Conservation (phyloP, 345 rosid genomes). For the Arabidopsis suecica region DNA sequence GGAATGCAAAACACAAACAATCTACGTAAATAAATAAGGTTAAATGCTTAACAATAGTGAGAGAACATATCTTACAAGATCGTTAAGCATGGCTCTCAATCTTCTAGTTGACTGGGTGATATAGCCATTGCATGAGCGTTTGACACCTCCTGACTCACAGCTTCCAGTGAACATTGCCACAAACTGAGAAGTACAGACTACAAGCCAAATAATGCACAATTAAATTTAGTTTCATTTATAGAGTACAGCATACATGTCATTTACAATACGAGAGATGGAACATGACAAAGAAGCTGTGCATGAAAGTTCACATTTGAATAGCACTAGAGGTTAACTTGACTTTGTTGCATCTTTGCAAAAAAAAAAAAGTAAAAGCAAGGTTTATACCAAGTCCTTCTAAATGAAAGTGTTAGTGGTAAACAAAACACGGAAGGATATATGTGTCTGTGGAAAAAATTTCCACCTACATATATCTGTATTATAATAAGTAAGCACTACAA, state of each 20-base stretch:
- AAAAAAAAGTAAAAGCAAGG: conserved; percentile 5
- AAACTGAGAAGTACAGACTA: conserved; percentile 88
- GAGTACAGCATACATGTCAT: background rate
- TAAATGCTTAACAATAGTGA: conserved; percentile 7
- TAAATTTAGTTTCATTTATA: conserved; percentile 11
- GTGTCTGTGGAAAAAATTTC: conserved; percentile 1
- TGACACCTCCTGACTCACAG: conserved; percentile 53
- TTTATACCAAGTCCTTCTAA: background rate
- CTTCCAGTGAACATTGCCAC: conserved; percentile 79
- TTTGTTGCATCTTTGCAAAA: conserved; percentile 14
- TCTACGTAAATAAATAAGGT: background rate
- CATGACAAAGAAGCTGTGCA: conserved; percentile 25
- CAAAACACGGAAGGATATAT: background rate
- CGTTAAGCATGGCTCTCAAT: conserved; percentile 75
- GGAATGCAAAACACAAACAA: conserved; percentile 8
- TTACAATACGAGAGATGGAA: conserved; percentile 14
- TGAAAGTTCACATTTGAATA: conserved; percentile 30
- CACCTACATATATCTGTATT: conserved; percentile 28
- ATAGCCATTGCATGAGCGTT: conserved; percentile 66
- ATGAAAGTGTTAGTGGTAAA: conserved; percentile 7
- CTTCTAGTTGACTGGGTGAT: conserved; percentile 86
- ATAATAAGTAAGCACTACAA: conserved; percentile 20
- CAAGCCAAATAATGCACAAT: conserved; percentile 31
- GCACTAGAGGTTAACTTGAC: conserved; percentile 8
- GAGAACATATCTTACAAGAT: conserved; percentile 70